Evolutionary conservation across 2,329 filamentous ascomycete genomes (phyloP), one percentile per base, ranked within the genome.

Genomic region (Cryphonectria parasitica): DNA sequence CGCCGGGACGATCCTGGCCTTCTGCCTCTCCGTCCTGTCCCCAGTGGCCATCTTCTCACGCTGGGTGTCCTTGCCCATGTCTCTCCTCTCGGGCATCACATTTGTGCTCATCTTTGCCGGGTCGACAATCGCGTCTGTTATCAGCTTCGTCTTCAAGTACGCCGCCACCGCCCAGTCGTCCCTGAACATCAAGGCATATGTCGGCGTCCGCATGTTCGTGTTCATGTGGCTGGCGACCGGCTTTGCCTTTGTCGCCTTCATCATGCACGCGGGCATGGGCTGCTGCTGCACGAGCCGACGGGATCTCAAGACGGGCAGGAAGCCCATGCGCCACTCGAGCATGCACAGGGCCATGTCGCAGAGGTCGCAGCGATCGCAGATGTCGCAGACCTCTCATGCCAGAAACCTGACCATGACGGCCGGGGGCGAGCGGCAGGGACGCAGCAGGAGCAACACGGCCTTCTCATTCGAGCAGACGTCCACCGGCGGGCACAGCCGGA

Each of bases 191-290:
- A 79, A 82, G 13, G 92, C 91, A 3, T 81, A 86, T 3, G 83
- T 97, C 45, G 94, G 94, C 7, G 81, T 79, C 49, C 86, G 89
- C 74, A 95, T 97, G 92, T 88, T 97, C 76, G 91, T 83, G 0
- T 97, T 97, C 77, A 95, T 97, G 91, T 98, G 95, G 95, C 87
- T 94, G 39, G 92, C 91, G 0, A 87, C 90, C 0, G 88, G 85
- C 0, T 88, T 91, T 72, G 87, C 88, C 1, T 81, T 93, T 6
- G 77, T 95, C 28, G 91, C 91, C 0, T 95, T 92, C 76, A 78
- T 92, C 43, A 83, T 97, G 28, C 93, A 97, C 79, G 83, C 91
- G 39, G 89, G 90, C 43, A 86, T 95, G 79, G 92, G 91, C 75
- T 97, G 94, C 80, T 97, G 92, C 79, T 93, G 91, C 77, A 86